Evolutionary conservation across 805 yeast species (phyloP), one percentile per base, ranked within the genome.

Genomic region (Priceomyces medius): DNA sequence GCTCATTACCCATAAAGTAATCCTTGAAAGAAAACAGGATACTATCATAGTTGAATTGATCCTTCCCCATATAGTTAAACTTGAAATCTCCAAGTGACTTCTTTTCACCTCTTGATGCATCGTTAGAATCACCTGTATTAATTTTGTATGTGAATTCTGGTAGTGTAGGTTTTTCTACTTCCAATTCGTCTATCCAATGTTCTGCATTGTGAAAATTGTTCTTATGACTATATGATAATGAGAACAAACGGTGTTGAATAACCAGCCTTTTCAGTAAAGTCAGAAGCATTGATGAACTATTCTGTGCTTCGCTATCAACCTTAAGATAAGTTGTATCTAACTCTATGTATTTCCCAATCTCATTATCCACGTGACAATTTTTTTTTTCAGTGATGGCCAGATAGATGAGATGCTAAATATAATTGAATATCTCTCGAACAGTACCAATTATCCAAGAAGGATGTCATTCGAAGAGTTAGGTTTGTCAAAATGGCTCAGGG

Each of bases 401-500:
- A n/a, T n/a, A n/a, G n/a, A n/a, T n/a, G n/a, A n/a, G n/a, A n/a
- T n/a, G n/a, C n/a, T n/a, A n/a, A n/a, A n/a, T n/a, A n/a, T n/a
- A n/a, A n/a, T n/a, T n/a, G n/a, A n/a, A n/a, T n/a, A n/a, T n/a
- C n/a, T n/a, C n/a, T n/a, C n/a, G n/a, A n/a, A n/a, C n/a, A n/a
- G n/a, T n/a, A n/a, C n/a, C n/a, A n/a, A n/a, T n/a, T n/a, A n/a
- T n/a, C n/a, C n/a, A n/a, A n/a, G 13, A 24, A 31, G 12, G 8
- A 64, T 66, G 73, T 49, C 66, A 7, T 88, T 88, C 55, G 68
- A 71, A 38, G 67, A 71, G 7, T 54, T 93, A 14, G 98, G 97
- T 0, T 77, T 88, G 7, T 78, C 96, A 20, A 80, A 77, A 59
- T 90, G 99, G 97, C 80, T 93, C 14, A 72, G 73, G 21, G 97